phyloP scores from a whole-genome alignment of 306 rosid genomes.

The Fragaria vesca region DNA sequence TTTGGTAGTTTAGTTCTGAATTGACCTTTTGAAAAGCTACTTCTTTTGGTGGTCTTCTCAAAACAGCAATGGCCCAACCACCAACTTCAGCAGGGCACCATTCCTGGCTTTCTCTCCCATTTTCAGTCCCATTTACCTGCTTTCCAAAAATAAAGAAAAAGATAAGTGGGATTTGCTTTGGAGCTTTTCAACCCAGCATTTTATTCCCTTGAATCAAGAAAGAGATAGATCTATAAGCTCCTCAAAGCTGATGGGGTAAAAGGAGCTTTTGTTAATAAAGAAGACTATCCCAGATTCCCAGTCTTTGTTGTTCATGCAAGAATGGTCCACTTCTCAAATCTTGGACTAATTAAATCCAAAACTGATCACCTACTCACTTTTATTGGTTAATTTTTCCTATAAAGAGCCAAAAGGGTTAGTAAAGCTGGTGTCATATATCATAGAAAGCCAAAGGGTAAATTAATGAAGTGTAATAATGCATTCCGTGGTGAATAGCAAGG shows the following conservation, averaged over 20 bases:
- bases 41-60: conserved; percentile 45
- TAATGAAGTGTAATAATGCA: conserved; percentile 15
- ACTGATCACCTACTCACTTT: conserved; percentile 36
- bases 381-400: conserved; percentile 20
- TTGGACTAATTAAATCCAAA: conserved; percentile 26
- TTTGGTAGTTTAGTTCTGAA: not conserved
- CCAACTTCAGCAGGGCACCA: conserved; percentile 29
- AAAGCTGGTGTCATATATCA: conserved; percentile 34
- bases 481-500: conserved; percentile 27
- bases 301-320: conserved; percentile 38
- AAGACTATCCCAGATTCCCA: conserved; percentile 15
- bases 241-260: not conserved
- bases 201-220: conserved; percentile 23
- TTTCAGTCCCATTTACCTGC: conserved; percentile 18
- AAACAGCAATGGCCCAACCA: conserved; percentile 42
- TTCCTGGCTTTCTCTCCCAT: not conserved
- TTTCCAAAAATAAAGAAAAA: conserved; percentile 37
- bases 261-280: conserved; percentile 11
- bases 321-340: conserved; percentile 42
- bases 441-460: conserved; percentile 10
- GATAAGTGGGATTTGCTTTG: conserved; percentile 24
- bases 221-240: conserved; percentile 22
- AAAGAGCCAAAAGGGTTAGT: conserved; percentile 27
- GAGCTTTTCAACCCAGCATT: conserved; percentile 36
- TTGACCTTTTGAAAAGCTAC: conserved; percentile 6